Base-by-base conservation (phyloP, 2,329 filamentous ascomycete genomes). In the Neonectria hederae region DNA sequence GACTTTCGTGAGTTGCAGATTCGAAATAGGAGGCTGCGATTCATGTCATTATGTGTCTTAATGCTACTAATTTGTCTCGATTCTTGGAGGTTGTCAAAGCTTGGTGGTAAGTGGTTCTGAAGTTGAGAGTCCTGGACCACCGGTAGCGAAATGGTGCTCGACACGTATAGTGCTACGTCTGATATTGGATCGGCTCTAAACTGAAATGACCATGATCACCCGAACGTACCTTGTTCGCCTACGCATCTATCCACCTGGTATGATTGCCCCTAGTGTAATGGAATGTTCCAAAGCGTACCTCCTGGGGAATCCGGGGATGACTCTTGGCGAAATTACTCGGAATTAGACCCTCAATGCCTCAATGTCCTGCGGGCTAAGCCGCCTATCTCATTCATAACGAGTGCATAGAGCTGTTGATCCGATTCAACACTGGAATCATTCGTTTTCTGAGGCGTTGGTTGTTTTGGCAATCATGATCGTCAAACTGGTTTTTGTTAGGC, bases 401-500 rank as follows among this genome's bases (percentile, higher is more conserved):
- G 10, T 32, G 24, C 13, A 26, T 52, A n/a, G 17, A 24, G 13
- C 30, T 55, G 14, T 22, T 17, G 19, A 30, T 28, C 14, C 19
- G 14, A 19, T 42, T 26, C n/a, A 21, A 46, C 38, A 22, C 28
- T 7, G 24, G 28, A 54, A 45, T 54, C 19, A 51, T 26, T 32
- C 19, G 19, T 22, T 19, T 49, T 59, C 45, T 59, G 61, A 55
- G 24, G 55, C 55, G 35, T 51, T 52, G 30, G 17, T 22, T 30
- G 61, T 63, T 46, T 59, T 35, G 30, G 35, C n/a, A n/a, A 63
- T 30, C 52, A 13, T 49, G 22, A 35, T 21, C 35, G 19, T 59
- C 55, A 63, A 63, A 59, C 51, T 11, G n/a, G 43, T 26, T 35
- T 54, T 32, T 59, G 55, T 63, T 26, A 22, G 61, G 59, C 55